phyloP scores from a whole-genome alignment of 2,329 filamentous ascomycete genomes.

The Colletotrichum somersetense region DNA sequence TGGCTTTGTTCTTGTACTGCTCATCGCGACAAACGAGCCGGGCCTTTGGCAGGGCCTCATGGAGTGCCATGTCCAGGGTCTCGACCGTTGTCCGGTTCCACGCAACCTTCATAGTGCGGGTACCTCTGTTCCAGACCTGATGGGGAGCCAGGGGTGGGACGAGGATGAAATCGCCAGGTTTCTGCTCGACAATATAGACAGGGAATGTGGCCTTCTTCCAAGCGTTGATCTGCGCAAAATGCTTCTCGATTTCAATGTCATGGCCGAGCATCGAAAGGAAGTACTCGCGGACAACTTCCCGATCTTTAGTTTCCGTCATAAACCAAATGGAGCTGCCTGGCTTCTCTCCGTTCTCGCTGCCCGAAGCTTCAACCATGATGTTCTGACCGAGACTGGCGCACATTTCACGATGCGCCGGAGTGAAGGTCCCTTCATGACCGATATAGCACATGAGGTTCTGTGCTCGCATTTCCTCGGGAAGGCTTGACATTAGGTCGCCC shows the following conservation, averaged over 20 bases:
- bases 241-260: slow-evolving; percentile 95
- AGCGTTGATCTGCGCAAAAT: slow-evolving; percentile 94
- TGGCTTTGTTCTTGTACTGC: slow-evolving; percentile 98
- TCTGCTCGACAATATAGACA: slow-evolving; percentile 93
- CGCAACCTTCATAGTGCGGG: slow-evolving; percentile 95
- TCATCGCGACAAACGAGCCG: slow-evolving; percentile 95
- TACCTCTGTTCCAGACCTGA: slow-evolving; percentile 98
- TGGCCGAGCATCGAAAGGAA: slow-evolving; percentile 94
- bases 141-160: slow-evolving; percentile 94
- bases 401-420: slow-evolving; percentile 96
- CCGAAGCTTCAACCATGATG: slow-evolving; percentile 95
- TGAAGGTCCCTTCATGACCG: slow-evolving; percentile 97
- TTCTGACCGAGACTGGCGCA: slow-evolving; percentile 96
- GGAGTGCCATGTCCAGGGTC: slow-evolving; percentile 86
- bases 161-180: slow-evolving; percentile 90
- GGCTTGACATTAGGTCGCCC: slow-evolving; percentile 94
- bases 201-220: slow-evolving; percentile 96
- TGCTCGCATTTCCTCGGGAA: slow-evolving; percentile 88
- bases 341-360: slow-evolving; percentile 78
- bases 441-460: slow-evolving; percentile 99
- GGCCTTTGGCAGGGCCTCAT: slow-evolving; percentile 89
- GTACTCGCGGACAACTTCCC: slow-evolving; percentile 90
- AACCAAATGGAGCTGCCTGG: slow-evolving; percentile 97
- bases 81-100: slow-evolving; percentile 97
- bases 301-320: slow-evolving; percentile 96